Evolutionary conservation across 2,329 filamentous ascomycete genomes (phyloP), one percentile per base, ranked within the genome.

Genomic region (Beauveria pseudobassiana): DNA sequence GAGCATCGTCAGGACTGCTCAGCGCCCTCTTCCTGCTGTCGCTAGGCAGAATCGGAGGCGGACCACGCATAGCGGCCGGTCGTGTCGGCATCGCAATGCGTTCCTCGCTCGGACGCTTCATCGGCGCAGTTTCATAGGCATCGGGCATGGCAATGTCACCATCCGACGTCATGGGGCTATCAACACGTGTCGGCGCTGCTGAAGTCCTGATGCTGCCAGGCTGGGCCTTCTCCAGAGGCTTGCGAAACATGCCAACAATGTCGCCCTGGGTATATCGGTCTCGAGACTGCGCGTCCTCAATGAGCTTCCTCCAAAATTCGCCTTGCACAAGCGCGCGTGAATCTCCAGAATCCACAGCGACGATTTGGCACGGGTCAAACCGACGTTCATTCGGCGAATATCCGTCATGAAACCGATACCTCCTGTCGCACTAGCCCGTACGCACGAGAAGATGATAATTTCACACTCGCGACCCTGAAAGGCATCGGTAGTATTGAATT

Each of bases 351-450:
- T 93, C 90, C 93, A 99, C 10, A 99, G 82, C 40, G 93, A 97
- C 10, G 91, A 96, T 74, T 96, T 97, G 5, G 95, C 96, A 80
- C 95, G 89, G 24, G 95, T 99, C 63, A 99, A 81, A 77, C 95
- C 95, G 70, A 99, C 95, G 74, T 99, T 99, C 96, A 99, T 98
- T 81, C 95, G 93, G 63, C 95, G 87, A 71, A 99, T 96, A 73
- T 99, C 95, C 60, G 91, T 90, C 83, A 99, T 88, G 85, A 99
- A 99, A 81, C 95, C 95, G 70, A 99, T 96, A 69, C 93, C 92
- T n/a, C 90, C 89, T 8, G 88, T 90, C n/a, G 90, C 85, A 34
- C 89, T 93, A 24, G 95, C 93, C 77, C 95, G 88, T 64, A 99
- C 95, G 74, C 96, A 99, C 46, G 95, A 98, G 78, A 99, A 99